Percentiles rank a stretch among this genome's conserved stretches.
phyloP scores from a whole-genome alignment of 1,139 yeast genomes.

The Diutina siamensis region DNA sequence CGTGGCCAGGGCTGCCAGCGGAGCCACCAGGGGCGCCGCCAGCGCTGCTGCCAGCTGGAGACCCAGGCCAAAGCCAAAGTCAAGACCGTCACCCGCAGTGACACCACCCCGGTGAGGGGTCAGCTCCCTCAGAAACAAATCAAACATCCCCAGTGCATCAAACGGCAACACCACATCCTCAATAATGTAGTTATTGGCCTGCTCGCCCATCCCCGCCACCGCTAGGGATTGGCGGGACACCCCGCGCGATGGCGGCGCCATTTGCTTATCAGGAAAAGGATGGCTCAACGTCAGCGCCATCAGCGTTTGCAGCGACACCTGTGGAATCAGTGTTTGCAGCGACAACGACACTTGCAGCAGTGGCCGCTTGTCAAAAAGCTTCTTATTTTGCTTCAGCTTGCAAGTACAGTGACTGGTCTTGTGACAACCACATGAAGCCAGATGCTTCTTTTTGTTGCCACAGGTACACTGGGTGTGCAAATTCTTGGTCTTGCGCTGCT shows the following conservation, averaged over 20 bases:
- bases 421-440: slow-evolving; percentile 45
- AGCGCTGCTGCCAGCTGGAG: background rate
- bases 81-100: background rate
- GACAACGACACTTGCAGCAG: slow-evolving; percentile 1
- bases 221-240: background rate
- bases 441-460: slow-evolving; percentile 43
- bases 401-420: slow-evolving; percentile 51
- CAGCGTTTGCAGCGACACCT: background rate
- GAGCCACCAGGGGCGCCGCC: background rate
- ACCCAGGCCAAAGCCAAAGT: background rate
- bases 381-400: slow-evolving; percentile 19
- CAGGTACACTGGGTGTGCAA: slow-evolving; percentile 69
- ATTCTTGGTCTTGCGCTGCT: slow-evolving; percentile 58
- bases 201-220: slow-evolving; percentile 8
- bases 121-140: slow-evolving; percentile 1
- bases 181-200: slow-evolving; percentile 20
- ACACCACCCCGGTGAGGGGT: background rate
- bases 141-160: slow-evolving; percentile 18
- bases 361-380: background rate
- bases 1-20: background rate
- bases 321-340: slow-evolving; percentile 1
- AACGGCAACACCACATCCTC: slow-evolving; percentile 25
- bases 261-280: background rate
- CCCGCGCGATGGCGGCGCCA: background rate
- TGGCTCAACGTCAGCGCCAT: background rate